Evolutionary conservation across 139 green algal species (phyloP).

Genomic region (Chlorella sp.): DNA sequence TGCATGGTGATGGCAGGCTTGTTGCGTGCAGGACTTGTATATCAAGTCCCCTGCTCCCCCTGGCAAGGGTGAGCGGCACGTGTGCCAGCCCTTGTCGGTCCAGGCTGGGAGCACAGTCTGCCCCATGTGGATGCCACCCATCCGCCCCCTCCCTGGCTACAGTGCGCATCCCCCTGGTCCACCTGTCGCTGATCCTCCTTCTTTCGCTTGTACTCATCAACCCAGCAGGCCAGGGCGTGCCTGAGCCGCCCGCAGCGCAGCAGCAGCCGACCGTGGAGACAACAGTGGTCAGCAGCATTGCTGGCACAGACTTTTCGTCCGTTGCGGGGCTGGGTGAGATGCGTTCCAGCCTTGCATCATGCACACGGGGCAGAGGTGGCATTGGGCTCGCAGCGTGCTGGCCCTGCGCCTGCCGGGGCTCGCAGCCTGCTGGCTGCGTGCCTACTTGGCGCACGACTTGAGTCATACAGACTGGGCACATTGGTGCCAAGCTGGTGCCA

Average conservation of each 20-base stretch:
- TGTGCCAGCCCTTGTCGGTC: neutral
- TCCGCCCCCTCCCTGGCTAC: neutral
- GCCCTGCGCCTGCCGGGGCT: no score
- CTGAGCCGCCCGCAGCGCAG: neutral
- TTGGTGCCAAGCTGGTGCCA: neutral
- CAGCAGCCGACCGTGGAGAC: conserved; percentile 26
- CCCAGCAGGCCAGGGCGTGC: neutral
- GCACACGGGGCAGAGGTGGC: no score
- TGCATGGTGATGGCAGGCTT: no score
- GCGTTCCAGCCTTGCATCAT: neutral
- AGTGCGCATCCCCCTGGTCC: neutral
- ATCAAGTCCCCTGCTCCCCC: neutral
- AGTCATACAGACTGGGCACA: no score
- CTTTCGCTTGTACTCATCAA: neutral
- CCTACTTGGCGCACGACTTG: no score
- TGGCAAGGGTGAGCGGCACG: neutral
- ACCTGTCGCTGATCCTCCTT: neutral
- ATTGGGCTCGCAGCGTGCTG: no score
- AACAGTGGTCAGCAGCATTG: conserved; percentile 16
- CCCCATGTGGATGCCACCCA: neutral
- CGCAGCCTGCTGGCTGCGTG: no score
- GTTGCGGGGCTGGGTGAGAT: conserved; percentile 32
- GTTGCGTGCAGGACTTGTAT: no score
- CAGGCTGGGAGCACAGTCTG: neutral
- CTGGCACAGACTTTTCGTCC: conserved; percentile 19